Evolutionary conservation across 1,284 basidiomycete genomes (phyloP).

Genomic region (Puccinia coronata): DNA sequence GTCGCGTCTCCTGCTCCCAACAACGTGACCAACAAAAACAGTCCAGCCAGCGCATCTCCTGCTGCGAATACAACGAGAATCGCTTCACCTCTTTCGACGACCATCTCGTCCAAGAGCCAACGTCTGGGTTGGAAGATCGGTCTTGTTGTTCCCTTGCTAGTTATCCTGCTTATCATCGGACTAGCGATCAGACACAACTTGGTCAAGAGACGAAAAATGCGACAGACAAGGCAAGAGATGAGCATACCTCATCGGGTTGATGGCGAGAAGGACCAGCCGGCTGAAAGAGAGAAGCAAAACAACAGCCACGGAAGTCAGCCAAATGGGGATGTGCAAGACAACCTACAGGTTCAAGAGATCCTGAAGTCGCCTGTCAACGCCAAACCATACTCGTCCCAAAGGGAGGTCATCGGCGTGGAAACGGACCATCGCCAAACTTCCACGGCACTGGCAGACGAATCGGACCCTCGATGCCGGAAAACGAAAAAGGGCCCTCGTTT

Average conservation of each 20-base stretch:
- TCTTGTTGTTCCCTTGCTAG: conserved; percentile 10
- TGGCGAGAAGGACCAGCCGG: not conserved
- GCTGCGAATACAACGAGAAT: not conserved
- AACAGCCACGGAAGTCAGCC: not conserved
- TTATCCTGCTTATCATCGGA: conserved; percentile 4
- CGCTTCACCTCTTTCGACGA: no score
- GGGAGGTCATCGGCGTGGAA: not conserved
- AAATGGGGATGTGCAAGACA: not conserved
- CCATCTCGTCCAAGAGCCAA: not conserved
- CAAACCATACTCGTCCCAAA: not conserved
- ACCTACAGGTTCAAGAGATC: not conserved
- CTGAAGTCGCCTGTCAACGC: not conserved
- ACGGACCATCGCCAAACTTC: not conserved
- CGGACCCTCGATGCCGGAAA: not conserved
- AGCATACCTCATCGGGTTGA: not conserved
- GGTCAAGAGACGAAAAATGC: not conserved
- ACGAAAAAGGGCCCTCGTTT: not conserved
- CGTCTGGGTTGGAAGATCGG: conserved; percentile 16
- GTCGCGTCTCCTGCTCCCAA: not conserved
- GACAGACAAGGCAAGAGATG: conserved; percentile 7
- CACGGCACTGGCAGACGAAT: not conserved
- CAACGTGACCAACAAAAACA: not conserved
- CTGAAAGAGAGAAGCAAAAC: not conserved
- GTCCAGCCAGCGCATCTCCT: not conserved
- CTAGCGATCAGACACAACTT: not conserved